Base-by-base conservation (phyloP, 2,329 filamentous ascomycete genomes). In the Penicillium thymicola region DNA sequence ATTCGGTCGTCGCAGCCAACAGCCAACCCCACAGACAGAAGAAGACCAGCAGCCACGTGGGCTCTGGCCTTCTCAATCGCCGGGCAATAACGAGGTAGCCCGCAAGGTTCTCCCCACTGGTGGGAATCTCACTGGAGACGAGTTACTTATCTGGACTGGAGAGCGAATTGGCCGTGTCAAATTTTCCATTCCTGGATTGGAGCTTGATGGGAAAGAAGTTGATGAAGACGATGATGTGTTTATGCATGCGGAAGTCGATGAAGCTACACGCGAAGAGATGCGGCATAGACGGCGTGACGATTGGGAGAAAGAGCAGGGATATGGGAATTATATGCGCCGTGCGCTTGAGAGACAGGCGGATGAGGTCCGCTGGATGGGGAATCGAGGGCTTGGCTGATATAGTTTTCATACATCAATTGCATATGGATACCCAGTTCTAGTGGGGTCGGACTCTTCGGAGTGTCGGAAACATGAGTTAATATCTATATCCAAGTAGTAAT, bases 131-230 rank as follows among this genome's bases (percentile, higher is more conserved):
- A 69, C 61, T 27, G 74, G 83, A 48, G 86, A 91, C 66, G 88
- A 93, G 65, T 74, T 97, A 13, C 72, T 96, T 4, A 79, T 96
- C 45, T 96, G 92, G 92, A 96, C 92, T 0, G 92, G 91, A 18
- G 91, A 96, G 57, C 87, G 86, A 61, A 77, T 96, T 45, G 92
- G 91, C 0, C 78, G 94, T 56, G 72, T 95, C 21, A 80, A 76
- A 53, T 89, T 89, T 68, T 84, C 85, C 1, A 75, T 78, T 43
- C 59, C 61, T 3, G 68, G 73, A 66, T 73, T 43, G n/a, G 59
- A 55, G 28, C 67, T 73, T 25, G 71, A 72, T 6, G 74, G 56
- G n/a, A 67, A 72, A 30, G 71, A 72, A 10, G 73, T 75, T 49
- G 75, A 75, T 46, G 75, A 75, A 44, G 76, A 70, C 16, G 68